A percentile compares a stretch with the other conserved stretches of the same genome.
phyloP scores from a whole-genome alignment of 331 rosid genomes.

The Malus hybrid region DNA sequence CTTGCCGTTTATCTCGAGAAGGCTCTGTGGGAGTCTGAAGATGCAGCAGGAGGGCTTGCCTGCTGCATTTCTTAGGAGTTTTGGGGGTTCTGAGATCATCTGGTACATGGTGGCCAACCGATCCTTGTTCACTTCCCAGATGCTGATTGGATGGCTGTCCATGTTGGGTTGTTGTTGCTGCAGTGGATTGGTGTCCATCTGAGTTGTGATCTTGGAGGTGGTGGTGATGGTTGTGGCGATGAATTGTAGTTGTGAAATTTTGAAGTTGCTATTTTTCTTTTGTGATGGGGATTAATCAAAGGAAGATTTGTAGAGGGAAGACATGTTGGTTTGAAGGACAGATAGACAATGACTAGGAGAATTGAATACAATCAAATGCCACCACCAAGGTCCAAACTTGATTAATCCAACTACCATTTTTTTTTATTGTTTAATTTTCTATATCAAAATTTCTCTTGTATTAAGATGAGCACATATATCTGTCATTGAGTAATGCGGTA shows the following conservation, averaged over 20 bases:
- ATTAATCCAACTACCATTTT: neutral
- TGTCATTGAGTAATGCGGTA: no score
- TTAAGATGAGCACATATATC: no score
- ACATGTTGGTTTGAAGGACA: neutral
- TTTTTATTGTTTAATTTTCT: neutral
- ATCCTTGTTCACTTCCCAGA: slow-evolving; percentile 23
- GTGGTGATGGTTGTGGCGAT: neutral
- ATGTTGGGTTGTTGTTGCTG: neutral
- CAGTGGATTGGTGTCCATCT: slow-evolving; percentile 13
- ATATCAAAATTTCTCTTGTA: neutral
- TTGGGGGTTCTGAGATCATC: slow-evolving; percentile 36
- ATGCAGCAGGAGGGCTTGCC: slow-evolving; percentile 45
- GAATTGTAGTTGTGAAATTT: neutral
- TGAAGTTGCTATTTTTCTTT: no score
- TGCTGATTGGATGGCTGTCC: slow-evolving; percentile 11
- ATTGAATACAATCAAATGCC: neutral
- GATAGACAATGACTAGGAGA: neutral
- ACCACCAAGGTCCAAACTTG: neutral
- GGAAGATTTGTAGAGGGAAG: neutral
- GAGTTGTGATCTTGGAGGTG: neutral
- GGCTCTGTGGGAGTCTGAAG: slow-evolving; percentile 47
- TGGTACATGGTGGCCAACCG: slow-evolving; percentile 30
- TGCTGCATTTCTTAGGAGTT: slow-evolving; percentile 35
- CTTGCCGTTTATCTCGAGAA: slow-evolving; percentile 36
- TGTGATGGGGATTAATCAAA: neutral